A percentile compares a stretch with the other conserved stretches of the same genome.
phyloP scores from a whole-genome alignment of 495 filamentous ascomycete genomes.

The Entonaema liquescens region DNA sequence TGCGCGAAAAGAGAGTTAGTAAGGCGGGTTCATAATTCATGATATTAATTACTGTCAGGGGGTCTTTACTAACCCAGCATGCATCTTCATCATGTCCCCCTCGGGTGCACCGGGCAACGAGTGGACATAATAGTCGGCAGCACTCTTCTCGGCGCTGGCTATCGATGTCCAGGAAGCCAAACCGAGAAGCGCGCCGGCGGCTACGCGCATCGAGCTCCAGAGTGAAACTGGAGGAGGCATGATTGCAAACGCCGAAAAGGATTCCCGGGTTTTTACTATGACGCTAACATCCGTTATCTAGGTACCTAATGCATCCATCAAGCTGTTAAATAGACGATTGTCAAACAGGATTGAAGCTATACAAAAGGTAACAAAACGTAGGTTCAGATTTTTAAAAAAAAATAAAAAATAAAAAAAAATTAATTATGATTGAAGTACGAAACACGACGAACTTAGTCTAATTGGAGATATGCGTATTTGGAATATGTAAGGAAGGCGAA shows the following conservation, averaged over 20 bases:
- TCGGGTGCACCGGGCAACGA: slow-evolving; percentile 85
- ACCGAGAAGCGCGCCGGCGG: slow-evolving; percentile 46
- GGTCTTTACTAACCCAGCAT: slow-evolving; percentile 80
- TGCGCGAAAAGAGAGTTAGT: slow-evolving; percentile 43
- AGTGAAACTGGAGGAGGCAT: slow-evolving; percentile 43
- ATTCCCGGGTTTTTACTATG: slow-evolving; percentile 11
- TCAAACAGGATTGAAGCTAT: not conserved
- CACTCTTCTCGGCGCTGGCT: slow-evolving; percentile 54
- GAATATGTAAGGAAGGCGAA: slow-evolving; percentile 13
- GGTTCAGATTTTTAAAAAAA: no score
- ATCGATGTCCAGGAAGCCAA: slow-evolving; percentile 47
- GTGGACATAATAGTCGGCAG: slow-evolving; percentile 90
- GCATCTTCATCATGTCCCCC: slow-evolving; percentile 89
- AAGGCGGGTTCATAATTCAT: not conserved
- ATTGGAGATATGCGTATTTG: slow-evolving; percentile 1
- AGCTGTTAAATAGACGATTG: not conserved
- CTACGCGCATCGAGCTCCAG: slow-evolving; percentile 49
- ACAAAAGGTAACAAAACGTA: slow-evolving; percentile 1
- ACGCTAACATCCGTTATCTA: slow-evolving; percentile 5
- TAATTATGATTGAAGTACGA: not conserved
- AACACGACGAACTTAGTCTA: not conserved
- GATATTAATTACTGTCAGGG: not conserved
- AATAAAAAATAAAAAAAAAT: not conserved
- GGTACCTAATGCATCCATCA: slow-evolving; percentile 15
- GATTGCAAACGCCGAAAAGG: slow-evolving; percentile 22